Percentiles rank a stretch among this genome's conserved stretches.
phyloP scores from a whole-genome alignment of 805 yeast genomes.

The Ogataea polymorpha region DNA sequence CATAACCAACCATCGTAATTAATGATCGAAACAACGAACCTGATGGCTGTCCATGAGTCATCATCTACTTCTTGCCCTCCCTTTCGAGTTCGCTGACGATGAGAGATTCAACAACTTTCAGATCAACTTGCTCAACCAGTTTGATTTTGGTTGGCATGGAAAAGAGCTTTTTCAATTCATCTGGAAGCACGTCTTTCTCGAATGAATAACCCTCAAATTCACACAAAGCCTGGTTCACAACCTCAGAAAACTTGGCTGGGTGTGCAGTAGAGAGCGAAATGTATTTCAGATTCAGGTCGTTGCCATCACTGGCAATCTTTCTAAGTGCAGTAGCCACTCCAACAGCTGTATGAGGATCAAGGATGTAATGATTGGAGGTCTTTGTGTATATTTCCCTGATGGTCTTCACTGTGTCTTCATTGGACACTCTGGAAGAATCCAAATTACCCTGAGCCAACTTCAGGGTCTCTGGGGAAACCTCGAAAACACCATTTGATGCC shows the following conservation, averaged over 20 bases:
- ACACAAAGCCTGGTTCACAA: conserved; percentile 77
- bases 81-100: conserved; percentile 64
- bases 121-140: conserved; percentile 66
- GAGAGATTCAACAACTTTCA: conserved; percentile 69
- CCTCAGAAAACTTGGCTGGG: conserved; percentile 97
- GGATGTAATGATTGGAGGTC: conserved; percentile 65
- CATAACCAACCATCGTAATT: conserved; percentile 9
- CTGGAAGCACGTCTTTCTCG: conserved; percentile 85
- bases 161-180: conserved; percentile 72
- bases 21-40: background rate
- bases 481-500: conserved; percentile 71
- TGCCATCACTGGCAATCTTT: conserved; percentile 45
- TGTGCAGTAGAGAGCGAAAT: conserved; percentile 95
- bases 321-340: conserved; percentile 80
- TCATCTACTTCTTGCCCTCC: conserved; percentile 4
- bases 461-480: conserved; percentile 63
- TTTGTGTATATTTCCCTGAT: conserved; percentile 64
- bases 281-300: conserved; percentile 40
- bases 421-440: conserved; percentile 75
- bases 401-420: conserved; percentile 74
- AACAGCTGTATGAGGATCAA: conserved; percentile 97
- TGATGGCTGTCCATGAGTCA: background rate
- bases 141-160: conserved; percentile 71
- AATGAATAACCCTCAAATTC: conserved; percentile 74
- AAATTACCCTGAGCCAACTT: conserved; percentile 66